These are phyloP conservation scores for Pseudozyma hubeiensis DNA, from an alignment of 1,284 basidiomycete species.

Conservation along the genomic window DNA sequence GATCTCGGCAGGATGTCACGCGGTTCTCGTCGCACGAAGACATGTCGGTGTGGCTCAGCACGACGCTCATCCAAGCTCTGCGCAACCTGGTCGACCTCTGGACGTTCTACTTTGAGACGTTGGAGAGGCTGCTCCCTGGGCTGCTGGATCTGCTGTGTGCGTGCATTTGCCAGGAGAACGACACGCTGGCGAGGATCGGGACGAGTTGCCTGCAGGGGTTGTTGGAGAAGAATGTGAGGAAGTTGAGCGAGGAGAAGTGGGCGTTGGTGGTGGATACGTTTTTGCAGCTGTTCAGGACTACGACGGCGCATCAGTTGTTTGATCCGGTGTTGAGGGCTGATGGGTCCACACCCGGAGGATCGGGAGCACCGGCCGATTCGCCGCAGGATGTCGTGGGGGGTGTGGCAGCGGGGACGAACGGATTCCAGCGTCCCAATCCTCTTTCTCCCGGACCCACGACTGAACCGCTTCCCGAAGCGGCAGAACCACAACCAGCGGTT, in stretches of 20 bases:
- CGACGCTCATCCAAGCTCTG: constrained; percentile 98
- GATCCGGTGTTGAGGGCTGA: constrained; percentile 81
- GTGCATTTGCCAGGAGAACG: constrained; percentile 92
- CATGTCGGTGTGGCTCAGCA: constrained; percentile 99
- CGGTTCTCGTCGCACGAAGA: constrained; percentile 96
- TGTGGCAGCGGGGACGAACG: constrained; percentile 4
- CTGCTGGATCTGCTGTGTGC: constrained; percentile 92
- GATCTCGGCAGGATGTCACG: constrained; percentile 82
- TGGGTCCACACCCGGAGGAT: constrained; percentile 71
- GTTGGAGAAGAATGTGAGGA: constrained; percentile 90
- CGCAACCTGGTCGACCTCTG: constrained; percentile 95
- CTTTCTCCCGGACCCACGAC: constrained; percentile 54
- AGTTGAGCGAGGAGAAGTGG: constrained; percentile 87
- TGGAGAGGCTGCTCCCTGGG: constrained; percentile 90
- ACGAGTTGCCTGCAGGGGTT: constrained; percentile 97
- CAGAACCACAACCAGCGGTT: neutral
- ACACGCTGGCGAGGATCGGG: constrained; percentile 96
- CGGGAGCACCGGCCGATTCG: constrained; percentile 11
- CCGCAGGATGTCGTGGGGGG: constrained; percentile 10
- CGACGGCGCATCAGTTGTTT: constrained; percentile 96
- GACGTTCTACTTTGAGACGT: constrained; percentile 92
- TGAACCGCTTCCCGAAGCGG: constrained; percentile 1
- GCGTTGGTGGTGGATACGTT: constrained; percentile 93
- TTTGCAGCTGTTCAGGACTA: constrained; percentile 93
- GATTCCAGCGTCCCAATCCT: constrained; percentile 20